These are phyloP conservation scores for Cudoniella acicularis DNA, from an alignment of 495 filamentous ascomycete genomes.

Conservation along the genomic window DNA sequence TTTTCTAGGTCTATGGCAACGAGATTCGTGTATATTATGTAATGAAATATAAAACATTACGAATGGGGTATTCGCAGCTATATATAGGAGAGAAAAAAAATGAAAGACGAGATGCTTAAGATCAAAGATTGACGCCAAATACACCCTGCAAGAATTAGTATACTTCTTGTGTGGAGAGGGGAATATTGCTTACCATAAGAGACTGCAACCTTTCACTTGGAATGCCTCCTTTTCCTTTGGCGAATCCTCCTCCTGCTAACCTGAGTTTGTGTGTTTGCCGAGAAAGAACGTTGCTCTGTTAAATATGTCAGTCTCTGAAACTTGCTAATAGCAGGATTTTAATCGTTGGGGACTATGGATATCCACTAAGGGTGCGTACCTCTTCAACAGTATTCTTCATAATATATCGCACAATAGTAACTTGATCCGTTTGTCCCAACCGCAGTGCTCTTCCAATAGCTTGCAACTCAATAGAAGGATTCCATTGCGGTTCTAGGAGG, in stretches of 20 bases:
- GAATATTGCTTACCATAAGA: background rate
- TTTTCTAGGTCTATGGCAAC: no score
- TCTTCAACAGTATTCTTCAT: slow-evolving; percentile 43
- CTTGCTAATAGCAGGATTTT: background rate
- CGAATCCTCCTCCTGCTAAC: background rate
- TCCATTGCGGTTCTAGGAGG: slow-evolving; percentile 53
- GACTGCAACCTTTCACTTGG: background rate
- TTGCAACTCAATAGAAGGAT: slow-evolving; percentile 50
- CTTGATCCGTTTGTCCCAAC: slow-evolving; percentile 41
- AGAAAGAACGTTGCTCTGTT: background rate
- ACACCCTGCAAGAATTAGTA: background rate
- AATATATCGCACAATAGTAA: slow-evolving; percentile 40
- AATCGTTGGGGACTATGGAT: background rate
- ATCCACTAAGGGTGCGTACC: slow-evolving; percentile 33
- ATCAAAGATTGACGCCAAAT: background rate
- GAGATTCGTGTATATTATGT: no score
- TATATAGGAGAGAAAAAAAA: no score
- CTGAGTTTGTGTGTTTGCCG: background rate
- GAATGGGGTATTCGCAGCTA: no score
- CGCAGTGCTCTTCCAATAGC: slow-evolving; percentile 43
- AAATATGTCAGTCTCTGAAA: background rate
- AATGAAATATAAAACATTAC: no score
- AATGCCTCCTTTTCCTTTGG: background rate
- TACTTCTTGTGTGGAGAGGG: background rate
- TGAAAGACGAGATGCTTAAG: no score